A percentile compares a stretch with the other conserved stretches of the same genome.
phyloP scores from a whole-genome alignment of 2,329 filamentous ascomycete genomes.

The Ophiocordyceps sinensis region DNA sequence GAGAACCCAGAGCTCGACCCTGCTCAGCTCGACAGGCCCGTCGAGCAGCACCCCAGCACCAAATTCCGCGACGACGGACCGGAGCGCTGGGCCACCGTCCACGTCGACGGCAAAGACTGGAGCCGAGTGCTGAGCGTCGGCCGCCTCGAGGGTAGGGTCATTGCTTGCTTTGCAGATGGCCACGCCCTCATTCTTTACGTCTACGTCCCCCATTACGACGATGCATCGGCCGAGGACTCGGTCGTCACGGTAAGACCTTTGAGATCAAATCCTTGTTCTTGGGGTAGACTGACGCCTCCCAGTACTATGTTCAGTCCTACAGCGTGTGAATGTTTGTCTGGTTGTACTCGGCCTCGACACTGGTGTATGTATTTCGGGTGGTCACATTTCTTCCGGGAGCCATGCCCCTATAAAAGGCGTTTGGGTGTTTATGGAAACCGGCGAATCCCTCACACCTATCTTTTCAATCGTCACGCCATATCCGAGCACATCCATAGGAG shows the following conservation, averaged over 20 bases:
- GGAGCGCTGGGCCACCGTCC: conserved; percentile 74
- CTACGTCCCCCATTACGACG: conserved; percentile 59
- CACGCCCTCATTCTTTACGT: conserved; percentile 74
- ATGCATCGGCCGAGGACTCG: conserved; percentile 49
- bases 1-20: conserved; percentile 82
- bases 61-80: conserved; percentile 63
- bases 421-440: background rate
- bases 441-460: too few relatives aligned
- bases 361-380: too few relatives aligned
- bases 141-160: conserved; percentile 74
- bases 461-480: too few relatives aligned
- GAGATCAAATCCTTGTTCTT: background rate
- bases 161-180: conserved; percentile 77
- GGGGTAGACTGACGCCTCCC: conserved; percentile 8
- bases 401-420: too few relatives aligned
- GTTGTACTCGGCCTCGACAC: too few relatives aligned
- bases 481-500: too few relatives aligned
- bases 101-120: conserved; percentile 91
- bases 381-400: too few relatives aligned
- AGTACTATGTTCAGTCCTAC: conserved; percentile 31
- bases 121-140: conserved; percentile 87
- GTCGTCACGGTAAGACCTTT: conserved; percentile 54
- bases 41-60: conserved; percentile 72
- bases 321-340: conserved; percentile 8
- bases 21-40: conserved; percentile 51